These are phyloP conservation scores for Arabidopsis lyrata DNA, from an alignment of 441 rosid genomes.

Conservation along the genomic window DNA sequence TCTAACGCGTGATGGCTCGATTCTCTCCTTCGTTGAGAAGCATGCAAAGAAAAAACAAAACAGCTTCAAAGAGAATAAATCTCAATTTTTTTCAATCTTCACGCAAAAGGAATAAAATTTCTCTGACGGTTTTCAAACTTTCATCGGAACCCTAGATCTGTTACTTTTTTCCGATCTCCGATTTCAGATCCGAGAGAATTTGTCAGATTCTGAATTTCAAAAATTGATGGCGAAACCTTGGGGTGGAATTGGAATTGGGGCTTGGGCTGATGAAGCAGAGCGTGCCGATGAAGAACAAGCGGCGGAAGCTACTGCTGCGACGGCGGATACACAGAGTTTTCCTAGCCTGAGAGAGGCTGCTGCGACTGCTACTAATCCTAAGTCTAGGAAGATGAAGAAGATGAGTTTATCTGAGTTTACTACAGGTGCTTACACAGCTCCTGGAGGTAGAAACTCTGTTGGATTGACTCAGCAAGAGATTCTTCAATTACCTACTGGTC, in stretches of 20 bases:
- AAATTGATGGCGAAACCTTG: slow-evolving; percentile 71
- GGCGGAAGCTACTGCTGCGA: slow-evolving; percentile 51
- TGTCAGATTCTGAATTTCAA: neutral
- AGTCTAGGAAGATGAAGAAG: slow-evolving; percentile 85
- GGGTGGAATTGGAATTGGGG: slow-evolving; percentile 68
- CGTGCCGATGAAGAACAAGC: slow-evolving; percentile 77
- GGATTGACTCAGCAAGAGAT: slow-evolving; percentile 79
- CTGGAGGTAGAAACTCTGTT: slow-evolving; percentile 40
- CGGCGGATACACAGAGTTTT: slow-evolving; percentile 58
- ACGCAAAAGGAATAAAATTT: slow-evolving; percentile 12
- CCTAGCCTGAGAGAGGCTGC: slow-evolving; percentile 85
- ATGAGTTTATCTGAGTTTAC: slow-evolving; percentile 43
- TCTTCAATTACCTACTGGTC: slow-evolving; percentile 86
- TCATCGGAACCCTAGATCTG: slow-evolving; percentile 28
- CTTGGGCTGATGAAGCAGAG: slow-evolving; percentile 97
- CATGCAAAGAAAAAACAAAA: slow-evolving; percentile 9
- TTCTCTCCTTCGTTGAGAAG: slow-evolving; percentile 39
- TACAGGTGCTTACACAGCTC: slow-evolving; percentile 56
- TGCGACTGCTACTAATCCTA: slow-evolving; percentile 44
- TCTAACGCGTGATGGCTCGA: neutral
- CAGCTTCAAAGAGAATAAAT: slow-evolving; percentile 9
- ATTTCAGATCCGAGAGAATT: slow-evolving; percentile 34
- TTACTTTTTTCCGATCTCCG: neutral
- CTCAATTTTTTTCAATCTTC: neutral
- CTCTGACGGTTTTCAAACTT: slow-evolving; percentile 13